Evolutionary conservation across 1,284 basidiomycete genomes (phyloP).

Genomic region (Ustilago tritici): DNA sequence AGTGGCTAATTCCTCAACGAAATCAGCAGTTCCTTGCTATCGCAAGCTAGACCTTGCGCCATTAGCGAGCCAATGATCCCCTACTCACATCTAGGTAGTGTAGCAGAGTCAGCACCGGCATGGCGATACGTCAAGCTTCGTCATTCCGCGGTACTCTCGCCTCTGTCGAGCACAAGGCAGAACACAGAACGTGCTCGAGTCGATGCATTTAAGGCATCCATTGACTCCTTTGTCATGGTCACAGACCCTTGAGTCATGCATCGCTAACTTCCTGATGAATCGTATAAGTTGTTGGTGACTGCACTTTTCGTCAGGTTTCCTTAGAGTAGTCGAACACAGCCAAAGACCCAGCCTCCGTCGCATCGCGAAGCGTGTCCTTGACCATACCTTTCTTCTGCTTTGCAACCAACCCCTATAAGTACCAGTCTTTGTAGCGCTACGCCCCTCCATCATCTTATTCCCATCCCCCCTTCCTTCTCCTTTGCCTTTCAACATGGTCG

Average conservation of each 20-base stretch:
- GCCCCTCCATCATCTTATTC: not conserved
- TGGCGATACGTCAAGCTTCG: not conserved
- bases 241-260: not conserved
- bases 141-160: not conserved
- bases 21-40: not conserved
- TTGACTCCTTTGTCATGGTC: not conserved
- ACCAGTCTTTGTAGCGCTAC: not conserved
- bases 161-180: not conserved
- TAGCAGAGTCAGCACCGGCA: not conserved
- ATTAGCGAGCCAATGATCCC: not conserved
- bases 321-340: not conserved
- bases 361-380: not conserved
- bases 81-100: not conserved
- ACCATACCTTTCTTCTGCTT: not conserved
- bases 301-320: no score
- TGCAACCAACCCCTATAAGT: not conserved
- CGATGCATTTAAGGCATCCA: not conserved
- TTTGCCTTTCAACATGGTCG: constrained; percentile 9
- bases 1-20: not conserved
- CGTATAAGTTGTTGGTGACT: no score
- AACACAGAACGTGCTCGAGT: not conserved
- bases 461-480: not conserved
- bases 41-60: not conserved
- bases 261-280: not conserved
- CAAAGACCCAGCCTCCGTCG: not conserved